Evolutionary conservation across 116 monocot genomes (phyloP), one percentile per base, ranked within the genome.

Genomic region (Thalassia testudinum): DNA sequence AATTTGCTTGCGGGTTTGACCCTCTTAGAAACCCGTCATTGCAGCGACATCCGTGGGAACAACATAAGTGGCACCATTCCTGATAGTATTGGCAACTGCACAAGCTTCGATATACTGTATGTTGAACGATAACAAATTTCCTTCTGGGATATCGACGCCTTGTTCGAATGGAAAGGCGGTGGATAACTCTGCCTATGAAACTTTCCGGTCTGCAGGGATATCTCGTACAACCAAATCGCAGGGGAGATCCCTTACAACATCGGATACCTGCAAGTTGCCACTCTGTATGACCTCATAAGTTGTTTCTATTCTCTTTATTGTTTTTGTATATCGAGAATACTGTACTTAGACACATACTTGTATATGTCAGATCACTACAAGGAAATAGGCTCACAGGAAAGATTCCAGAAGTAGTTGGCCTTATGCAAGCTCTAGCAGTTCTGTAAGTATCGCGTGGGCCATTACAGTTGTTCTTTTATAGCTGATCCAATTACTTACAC

Each of bases 231-330:
- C 48, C 74, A 81, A 49, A 88, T 95, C 49, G 75, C 74, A 0
- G 95, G 95, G 26, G 89, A 85, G 50, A 95, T 95, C 45, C 95
- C 95, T 45, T 95, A 88, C 61, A 95, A 95, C 53, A 85, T 95
- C 62, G 95, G 95, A 14, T 95, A 85, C 63, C 72, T 95, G 50
- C 95, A 95, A 95, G 95, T 95, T 27, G 95, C 95, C 38, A 95
- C 95, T 2, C 48, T 95, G 95, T 95, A 85, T 40, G 85, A 20
- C 26, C 2, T 12, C 24, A 1, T 50, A 24, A 50, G 12, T 24
- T 50, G 10, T 5, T 47, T 22, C 13, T 44, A 2, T 44, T 50
- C 23, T 1, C 12, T 50, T 47, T 47, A 13, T 28, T 45, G 27
- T 48, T 48, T n/a, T 27, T 0, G 0, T 40, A 40, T 40, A 40